phyloP scores from a whole-genome alignment of 148 eudicot genomes.

The Fagopyrum homotropicum region DNA sequence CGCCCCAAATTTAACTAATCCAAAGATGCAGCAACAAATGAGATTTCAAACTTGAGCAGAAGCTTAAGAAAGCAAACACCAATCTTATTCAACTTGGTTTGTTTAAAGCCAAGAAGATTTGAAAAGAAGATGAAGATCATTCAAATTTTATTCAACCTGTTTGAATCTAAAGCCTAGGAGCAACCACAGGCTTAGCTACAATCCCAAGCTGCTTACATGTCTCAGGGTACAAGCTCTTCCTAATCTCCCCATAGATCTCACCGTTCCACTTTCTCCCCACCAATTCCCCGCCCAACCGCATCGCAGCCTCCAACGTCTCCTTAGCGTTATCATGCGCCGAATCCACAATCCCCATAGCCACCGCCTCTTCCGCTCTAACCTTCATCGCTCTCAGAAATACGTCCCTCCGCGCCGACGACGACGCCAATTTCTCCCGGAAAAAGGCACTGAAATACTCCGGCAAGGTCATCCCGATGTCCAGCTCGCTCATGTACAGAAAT shows the following conservation, averaged over 20 bases:
- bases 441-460: constrained; percentile 38
- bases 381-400: constrained; percentile 22
- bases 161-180: no score
- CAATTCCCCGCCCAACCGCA: constrained; percentile 29
- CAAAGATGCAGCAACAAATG: no score
- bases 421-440: constrained; percentile 28
- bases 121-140: no score
- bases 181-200: no score
- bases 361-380: constrained; percentile 37
- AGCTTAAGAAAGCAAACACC: no score
- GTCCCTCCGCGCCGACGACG: background rate
- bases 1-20: no score
- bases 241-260: constrained; percentile 31
- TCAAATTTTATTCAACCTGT: no score
- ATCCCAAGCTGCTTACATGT: background rate
- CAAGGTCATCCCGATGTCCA: constrained; percentile 47
- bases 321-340: constrained; percentile 27
- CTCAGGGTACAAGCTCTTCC: constrained; percentile 38
- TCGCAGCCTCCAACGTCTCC: constrained; percentile 29
- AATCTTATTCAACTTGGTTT: no score
- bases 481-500: constrained; percentile 25
- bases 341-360: constrained; percentile 38
- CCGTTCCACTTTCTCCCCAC: constrained; percentile 33
- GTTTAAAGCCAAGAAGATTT: no score
- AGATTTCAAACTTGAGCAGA: no score